Base-by-base conservation (phyloP, 306 rosid genomes). In the Prinsepia uniflora region DNA sequence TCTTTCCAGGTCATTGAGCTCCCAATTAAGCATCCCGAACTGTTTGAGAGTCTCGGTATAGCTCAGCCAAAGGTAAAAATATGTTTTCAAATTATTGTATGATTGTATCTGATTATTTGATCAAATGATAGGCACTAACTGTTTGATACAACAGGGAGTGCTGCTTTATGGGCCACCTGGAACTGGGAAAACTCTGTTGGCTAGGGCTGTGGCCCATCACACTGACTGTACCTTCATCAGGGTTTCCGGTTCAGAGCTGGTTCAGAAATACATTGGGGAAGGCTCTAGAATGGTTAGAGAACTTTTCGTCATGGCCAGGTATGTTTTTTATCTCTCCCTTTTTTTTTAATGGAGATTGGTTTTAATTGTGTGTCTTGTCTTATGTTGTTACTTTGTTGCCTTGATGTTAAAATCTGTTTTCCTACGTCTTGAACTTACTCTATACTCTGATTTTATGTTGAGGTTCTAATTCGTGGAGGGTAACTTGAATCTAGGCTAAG, bases 231-330 rank as follows among this genome's bases (percentile, higher is more conserved):
- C 99, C 10, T 94, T 94, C 81, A 94, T 94, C 88, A 89, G 99
- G 86, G 97, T 94, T 75, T 94, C 99, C 72, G 99, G 99, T 55
- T 94, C 99, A 63, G 99, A 94, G 72, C 75, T 94, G 47, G 99
- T 94, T 73, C 99, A 94, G 84, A 94, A 94, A 77, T 94, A 94
- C 84, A 94, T 94, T 73, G 99, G 99, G 74, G 99, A 94, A 86
- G 99, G 99, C 43, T 94, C 99, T 44, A 82, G 99, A 86, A 94
- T 94, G 99, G 99, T 94, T 70, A 89, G 97, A 75, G 99, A 94
- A 75, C 97, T 94, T 66, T 94, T 94, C 7, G 97, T 91, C 73
- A 91, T 94, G 99, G 99, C 99, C 81, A 94, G 99, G 99, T 94
- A 81, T 82, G 83, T 86, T 55, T 55, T 73, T 30, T 30, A 10